Conservation (phyloP, 169 alveolate genomes). For the Cryptosporidium viatorum region DNA sequence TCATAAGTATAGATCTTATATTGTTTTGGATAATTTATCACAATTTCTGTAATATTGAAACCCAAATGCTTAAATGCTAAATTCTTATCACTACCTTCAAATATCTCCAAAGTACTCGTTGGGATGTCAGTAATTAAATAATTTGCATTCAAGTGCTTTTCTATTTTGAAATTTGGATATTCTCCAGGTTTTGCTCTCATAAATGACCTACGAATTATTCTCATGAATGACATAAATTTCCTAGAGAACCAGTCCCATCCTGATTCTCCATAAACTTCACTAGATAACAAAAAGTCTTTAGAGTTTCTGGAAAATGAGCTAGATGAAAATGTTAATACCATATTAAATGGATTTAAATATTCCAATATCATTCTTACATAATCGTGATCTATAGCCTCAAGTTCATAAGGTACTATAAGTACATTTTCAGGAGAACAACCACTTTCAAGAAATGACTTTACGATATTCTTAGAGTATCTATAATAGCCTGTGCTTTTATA, state of each 20-base stretch:
- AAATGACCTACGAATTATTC: slow-evolving; percentile 31
- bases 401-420: slow-evolving; percentile 22
- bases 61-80: slow-evolving; percentile 3
- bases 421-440: slow-evolving; percentile 25
- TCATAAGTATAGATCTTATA: slow-evolving; percentile 45
- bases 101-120: not conserved
- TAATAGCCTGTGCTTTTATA: slow-evolving; percentile 41
- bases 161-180: slow-evolving; percentile 21
- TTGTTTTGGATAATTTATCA: slow-evolving; percentile 23
- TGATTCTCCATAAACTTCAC: slow-evolving; percentile 35
- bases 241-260: slow-evolving; percentile 41
- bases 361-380: not conserved
- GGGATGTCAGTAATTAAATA: slow-evolving; percentile 33
- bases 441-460: slow-evolving; percentile 25
- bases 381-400: slow-evolving; percentile 3
- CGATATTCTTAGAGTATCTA: slow-evolving; percentile 22
- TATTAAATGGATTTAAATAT: slow-evolving; percentile 32
- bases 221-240: slow-evolving; percentile 7
- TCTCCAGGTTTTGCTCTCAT: slow-evolving; percentile 25
- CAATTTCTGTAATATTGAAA: slow-evolving; percentile 29
- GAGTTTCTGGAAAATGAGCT: slow-evolving; percentile 34
- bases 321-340: slow-evolving; percentile 15
- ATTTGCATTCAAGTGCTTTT: slow-evolving; percentile 6
- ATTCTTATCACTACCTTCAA: not conserved
- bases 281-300: slow-evolving; percentile 42